phyloP scores from a whole-genome alignment of 345 rosid genomes.

The Citrus medica region DNA sequence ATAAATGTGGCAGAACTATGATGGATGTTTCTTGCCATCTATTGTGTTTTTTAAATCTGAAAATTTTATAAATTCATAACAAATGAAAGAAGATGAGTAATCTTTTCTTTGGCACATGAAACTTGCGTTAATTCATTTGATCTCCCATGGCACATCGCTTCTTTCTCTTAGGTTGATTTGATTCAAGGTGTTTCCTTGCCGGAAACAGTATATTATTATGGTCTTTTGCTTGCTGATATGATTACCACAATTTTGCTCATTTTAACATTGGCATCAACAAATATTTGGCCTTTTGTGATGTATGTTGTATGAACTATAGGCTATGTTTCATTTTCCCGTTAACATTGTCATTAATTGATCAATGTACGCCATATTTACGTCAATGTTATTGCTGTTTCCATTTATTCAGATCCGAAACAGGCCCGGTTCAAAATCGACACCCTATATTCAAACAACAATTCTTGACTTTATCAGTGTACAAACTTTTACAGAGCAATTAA shows the following conservation, averaged over 20 bases:
- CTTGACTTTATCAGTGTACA: neutral
- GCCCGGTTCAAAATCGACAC: neutral
- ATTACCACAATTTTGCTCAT: neutral
- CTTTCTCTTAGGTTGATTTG: neutral
- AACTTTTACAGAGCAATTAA: neutral
- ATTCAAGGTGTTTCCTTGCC: neutral
- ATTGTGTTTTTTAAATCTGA: neutral
- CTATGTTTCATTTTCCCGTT: too few species aligned
- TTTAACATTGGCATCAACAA: too few species aligned
- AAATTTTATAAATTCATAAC: neutral
- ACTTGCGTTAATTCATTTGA: neutral
- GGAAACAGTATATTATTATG: neutral
- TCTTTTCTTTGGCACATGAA: neutral
- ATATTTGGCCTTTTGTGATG: neutral
- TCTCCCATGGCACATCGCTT: neutral
- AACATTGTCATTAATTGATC: too few species aligned
- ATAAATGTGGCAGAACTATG: neutral
- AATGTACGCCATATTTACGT: too few species aligned
- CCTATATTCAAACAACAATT: neutral
- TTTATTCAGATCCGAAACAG: too few species aligned
- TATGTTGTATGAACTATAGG: too few species aligned
- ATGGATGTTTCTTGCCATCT: neutral
- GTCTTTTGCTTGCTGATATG: neutral
- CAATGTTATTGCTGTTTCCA: neutral
- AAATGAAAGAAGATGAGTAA: neutral